These are phyloP conservation scores for Spizellomyces sp. DNA, from an alignment of 192 early-diverging fungal species.

Conservation along the genomic window DNA sequence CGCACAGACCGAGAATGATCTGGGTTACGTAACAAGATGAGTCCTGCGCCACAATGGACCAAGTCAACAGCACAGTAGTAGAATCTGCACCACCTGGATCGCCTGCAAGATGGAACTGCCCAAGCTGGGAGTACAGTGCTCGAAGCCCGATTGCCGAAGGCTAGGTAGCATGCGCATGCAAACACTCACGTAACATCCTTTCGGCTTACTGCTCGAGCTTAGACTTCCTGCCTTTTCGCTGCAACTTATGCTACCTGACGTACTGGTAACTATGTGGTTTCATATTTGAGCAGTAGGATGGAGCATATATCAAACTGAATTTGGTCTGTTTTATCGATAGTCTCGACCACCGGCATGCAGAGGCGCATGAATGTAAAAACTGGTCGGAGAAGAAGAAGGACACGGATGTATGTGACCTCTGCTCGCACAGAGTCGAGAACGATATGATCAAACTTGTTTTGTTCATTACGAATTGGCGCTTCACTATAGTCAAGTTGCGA, in stretches of 20 bases:
- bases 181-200: too few species aligned
- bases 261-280: slow-evolving; percentile 5
- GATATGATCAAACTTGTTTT: too few species aligned
- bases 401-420: background rate
- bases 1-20: too few species aligned
- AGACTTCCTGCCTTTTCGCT: slow-evolving; percentile 22
- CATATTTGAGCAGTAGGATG: too few species aligned
- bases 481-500: too few species aligned
- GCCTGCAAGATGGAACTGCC: background rate
- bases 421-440: too few species aligned
- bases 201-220: background rate
- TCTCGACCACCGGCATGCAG: slow-evolving; percentile 2
- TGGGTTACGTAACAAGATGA: too few species aligned
- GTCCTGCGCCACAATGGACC: too few species aligned
- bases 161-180: background rate
- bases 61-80: too few species aligned
- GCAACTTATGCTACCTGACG: background rate
- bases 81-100: too few species aligned
- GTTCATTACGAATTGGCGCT: too few species aligned
- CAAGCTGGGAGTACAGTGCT: background rate
- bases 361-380: slow-evolving; percentile 4
- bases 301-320: too few species aligned
- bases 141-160: background rate
- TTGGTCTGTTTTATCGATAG: background rate
- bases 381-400: slow-evolving; percentile 5